Base-by-base conservation (phyloP, 306 rosid genomes). In the Calophaca sinica region DNA sequence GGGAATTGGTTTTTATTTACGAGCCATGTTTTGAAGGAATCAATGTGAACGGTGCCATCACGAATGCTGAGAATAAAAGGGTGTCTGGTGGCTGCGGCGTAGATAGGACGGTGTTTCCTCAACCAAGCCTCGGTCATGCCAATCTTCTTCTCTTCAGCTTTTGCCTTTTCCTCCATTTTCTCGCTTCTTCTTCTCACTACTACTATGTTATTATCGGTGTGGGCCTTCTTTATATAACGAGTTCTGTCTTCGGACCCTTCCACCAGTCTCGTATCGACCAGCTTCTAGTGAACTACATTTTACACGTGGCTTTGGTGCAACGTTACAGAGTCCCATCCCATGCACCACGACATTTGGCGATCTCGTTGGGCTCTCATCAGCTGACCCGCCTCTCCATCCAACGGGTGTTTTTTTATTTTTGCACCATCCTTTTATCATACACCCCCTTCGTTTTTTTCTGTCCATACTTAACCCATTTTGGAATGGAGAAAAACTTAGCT, bases 11-110 rank as follows among this genome's bases (percentile, higher is more conserved):
- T 28, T 12, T 8, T 2, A 74, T 0, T 73, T 68, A 91, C 98
- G 73, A 91, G 89, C 97, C 97, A 91, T 65, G 78, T 80, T 69
- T 76, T 91, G 87, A 88, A 94, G 88, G 88, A 88, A 75, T 83
- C 59, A 67, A 81, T 58, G 68, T 85, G 74, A 61, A 91, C 70
- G 71, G 93, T 69, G 38, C 88, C 97, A 39, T 94, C 87, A 39
- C 87, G 86, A 62, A 94, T 88, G 84, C 79, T 64, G 50, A 80
- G 85, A 74, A 91, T 68, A n/a, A 94, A n/a, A 55, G 93, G 96
- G 82, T 89, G 98, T 46, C 86, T 82, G 9, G 94, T 91, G 42
- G 97, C 92, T 6, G 70, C 94, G 2, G 41, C 32, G 84, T 82
- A 86, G 61, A 80, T 50, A 44, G 52, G 58, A 33, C 89, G 81